These are phyloP conservation scores for Tolypocladium guangdongense DNA, from an alignment of 2,329 filamentous ascomycete genomes.

Conservation along the genomic window DNA sequence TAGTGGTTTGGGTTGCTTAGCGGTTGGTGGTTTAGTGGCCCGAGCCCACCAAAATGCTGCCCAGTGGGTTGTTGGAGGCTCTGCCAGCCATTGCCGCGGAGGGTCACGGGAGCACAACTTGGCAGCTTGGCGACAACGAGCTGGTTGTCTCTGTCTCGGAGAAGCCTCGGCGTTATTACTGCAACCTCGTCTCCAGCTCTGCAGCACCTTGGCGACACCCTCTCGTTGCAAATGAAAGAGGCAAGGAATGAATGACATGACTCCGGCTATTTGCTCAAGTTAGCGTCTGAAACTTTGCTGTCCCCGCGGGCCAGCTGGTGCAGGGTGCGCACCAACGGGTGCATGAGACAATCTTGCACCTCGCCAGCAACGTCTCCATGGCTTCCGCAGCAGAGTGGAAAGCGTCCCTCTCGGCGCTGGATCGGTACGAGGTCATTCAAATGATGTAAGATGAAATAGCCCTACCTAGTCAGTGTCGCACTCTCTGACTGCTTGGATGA, in stretches of 20 bases:
- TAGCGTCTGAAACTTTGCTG: background rate
- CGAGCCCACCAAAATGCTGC: background rate
- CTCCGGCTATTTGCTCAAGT: background rate
- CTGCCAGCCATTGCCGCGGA: too few species aligned
- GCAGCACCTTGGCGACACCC: background rate
- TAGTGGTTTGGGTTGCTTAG: background rate
- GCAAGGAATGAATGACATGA: background rate
- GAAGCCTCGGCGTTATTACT: background rate
- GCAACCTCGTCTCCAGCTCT: background rate
- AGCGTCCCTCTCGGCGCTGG: constrained; percentile 40
- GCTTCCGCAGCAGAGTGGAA: constrained; percentile 31
- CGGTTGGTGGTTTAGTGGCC: background rate
- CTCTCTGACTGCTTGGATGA: background rate
- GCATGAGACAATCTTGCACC: background rate
- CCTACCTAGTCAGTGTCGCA: background rate
- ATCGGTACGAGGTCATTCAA: constrained; percentile 53
- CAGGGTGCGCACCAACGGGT: background rate
- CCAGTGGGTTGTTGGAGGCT: background rate
- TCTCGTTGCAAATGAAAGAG: background rate
- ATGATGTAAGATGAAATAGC: constrained; percentile 21
- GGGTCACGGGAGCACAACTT: too few species aligned
- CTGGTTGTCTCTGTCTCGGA: background rate
- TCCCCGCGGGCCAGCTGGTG: background rate
- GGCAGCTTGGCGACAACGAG: background rate
- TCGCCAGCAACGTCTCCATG: background rate